Conservation (phyloP, 805 yeast genomes). For the Cyberlindnera mycetangii region DNA sequence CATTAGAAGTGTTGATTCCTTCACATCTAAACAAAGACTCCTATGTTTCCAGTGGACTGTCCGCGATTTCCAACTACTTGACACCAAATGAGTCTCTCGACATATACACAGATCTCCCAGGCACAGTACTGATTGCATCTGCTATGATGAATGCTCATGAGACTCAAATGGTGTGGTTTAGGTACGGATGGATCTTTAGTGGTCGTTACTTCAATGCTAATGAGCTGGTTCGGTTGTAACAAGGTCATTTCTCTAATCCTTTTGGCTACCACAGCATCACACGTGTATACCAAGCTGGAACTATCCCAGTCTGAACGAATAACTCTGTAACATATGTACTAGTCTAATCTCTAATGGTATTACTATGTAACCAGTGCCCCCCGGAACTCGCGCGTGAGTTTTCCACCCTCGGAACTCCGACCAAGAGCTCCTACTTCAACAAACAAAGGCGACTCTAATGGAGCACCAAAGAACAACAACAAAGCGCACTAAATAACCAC, state of each 20-base stretch:
- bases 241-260: background rate
- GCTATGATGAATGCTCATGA: constrained; percentile 83
- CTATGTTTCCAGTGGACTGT: background rate
- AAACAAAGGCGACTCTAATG: no score
- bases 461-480: no score
- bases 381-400: no score
- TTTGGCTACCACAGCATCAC: no score
- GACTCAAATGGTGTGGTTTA: constrained; percentile 93
- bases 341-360: no score
- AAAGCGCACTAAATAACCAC: no score
- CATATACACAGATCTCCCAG: constrained; percentile 34
- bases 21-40: background rate
- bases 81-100: constrained; percentile 6
- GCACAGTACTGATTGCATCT: constrained; percentile 39
- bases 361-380: no score
- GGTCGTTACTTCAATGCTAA: constrained; percentile 79
- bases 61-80: background rate
- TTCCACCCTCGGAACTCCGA: no score
- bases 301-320: no score
- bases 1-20: background rate
- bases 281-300: no score
- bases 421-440: no score
- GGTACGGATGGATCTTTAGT: constrained; percentile 80
- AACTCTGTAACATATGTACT: no score
- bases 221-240: constrained; percentile 42